A percentile compares a stretch with the other conserved stretches of the same genome.
phyloP scores from a whole-genome alignment of 257 asterid species.

The Salvia hispanica region DNA sequence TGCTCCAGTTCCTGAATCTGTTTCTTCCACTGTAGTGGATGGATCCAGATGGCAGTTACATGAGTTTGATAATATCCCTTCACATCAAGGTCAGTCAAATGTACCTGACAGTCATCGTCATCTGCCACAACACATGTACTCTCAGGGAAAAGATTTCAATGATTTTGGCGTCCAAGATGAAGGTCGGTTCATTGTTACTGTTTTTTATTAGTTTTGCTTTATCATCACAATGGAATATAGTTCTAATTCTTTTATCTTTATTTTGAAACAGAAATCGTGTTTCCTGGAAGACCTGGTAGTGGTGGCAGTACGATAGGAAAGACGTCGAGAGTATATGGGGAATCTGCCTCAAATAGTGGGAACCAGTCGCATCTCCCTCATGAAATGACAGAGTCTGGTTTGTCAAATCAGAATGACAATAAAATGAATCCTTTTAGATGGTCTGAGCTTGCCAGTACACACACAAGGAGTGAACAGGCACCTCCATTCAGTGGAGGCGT shows the following conservation, averaged over 20 bases:
- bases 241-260: conserved; percentile 27
- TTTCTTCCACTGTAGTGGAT: conserved; percentile 42
- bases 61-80: conserved; percentile 56
- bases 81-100: conserved; percentile 46
- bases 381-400: conserved; percentile 45
- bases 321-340: conserved; percentile 44
- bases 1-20: conserved; percentile 45
- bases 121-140: conserved; percentile 46
- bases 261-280: conserved; percentile 61
- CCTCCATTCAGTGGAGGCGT: conserved; percentile 42
- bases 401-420: conserved; percentile 48
- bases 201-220: conserved; percentile 22
- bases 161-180: conserved; percentile 67
- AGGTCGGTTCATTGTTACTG: conserved; percentile 51
- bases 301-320: conserved; percentile 57
- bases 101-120: conserved; percentile 51
- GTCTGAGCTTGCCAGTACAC: conserved; percentile 90
- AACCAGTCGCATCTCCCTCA: conserved; percentile 41
- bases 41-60: conserved; percentile 55
- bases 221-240: conserved; percentile 9
- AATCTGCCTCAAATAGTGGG: conserved; percentile 44
- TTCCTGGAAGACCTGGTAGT: conserved; percentile 87
- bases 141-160: conserved; percentile 50
- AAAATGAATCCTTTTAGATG: conserved; percentile 80
- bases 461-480: conserved; percentile 55